phyloP scores from a whole-genome alignment of 768 basidiomycete genomes.

The Tephrocybe sp. region DNA sequence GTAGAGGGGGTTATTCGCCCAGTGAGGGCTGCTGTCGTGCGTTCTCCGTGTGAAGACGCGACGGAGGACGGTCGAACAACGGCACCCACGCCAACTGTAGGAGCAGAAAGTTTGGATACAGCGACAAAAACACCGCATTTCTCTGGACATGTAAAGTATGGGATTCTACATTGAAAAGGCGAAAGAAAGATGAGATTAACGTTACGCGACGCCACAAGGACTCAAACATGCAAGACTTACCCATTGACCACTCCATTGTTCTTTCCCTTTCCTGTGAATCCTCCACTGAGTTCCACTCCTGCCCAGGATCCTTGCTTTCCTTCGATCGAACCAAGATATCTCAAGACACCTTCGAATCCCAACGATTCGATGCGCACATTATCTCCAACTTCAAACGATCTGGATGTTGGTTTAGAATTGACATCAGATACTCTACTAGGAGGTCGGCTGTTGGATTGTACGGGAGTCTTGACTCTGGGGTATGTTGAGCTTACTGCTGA shows the following conservation, averaged over 20 bases:
- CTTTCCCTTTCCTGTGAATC: slow-evolving; percentile 89
- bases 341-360: slow-evolving; percentile 81
- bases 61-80: slow-evolving; percentile 71
- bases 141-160: slow-evolving; percentile 83
- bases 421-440: slow-evolving; percentile 45
- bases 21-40: slow-evolving; percentile 55
- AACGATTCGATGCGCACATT: slow-evolving; percentile 83
- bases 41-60: slow-evolving; percentile 65
- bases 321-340: slow-evolving; percentile 81
- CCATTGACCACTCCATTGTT: slow-evolving; percentile 89
- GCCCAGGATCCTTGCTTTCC: slow-evolving; percentile 92
- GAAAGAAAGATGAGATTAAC: slow-evolving; percentile 4
- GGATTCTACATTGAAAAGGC: slow-evolving; percentile 44
- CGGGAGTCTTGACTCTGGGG: slow-evolving; percentile 52
- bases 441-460: slow-evolving; percentile 58
- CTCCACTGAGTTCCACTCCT: slow-evolving; percentile 85
- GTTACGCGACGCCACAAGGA: slow-evolving; percentile 14
- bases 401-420: slow-evolving; percentile 42
- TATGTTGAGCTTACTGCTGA: slow-evolving; percentile 32
- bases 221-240: slow-evolving; percentile 44
- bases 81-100: slow-evolving; percentile 60
- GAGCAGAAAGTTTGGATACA: slow-evolving; percentile 72
- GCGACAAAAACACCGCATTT: slow-evolving; percentile 92
- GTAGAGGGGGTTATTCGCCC: slow-evolving; percentile 52
- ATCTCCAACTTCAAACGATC: slow-evolving; percentile 69